These are phyloP conservation scores for Rosa persica DNA, from an alignment of 306 rosid genomes.

Conservation along the genomic window DNA sequence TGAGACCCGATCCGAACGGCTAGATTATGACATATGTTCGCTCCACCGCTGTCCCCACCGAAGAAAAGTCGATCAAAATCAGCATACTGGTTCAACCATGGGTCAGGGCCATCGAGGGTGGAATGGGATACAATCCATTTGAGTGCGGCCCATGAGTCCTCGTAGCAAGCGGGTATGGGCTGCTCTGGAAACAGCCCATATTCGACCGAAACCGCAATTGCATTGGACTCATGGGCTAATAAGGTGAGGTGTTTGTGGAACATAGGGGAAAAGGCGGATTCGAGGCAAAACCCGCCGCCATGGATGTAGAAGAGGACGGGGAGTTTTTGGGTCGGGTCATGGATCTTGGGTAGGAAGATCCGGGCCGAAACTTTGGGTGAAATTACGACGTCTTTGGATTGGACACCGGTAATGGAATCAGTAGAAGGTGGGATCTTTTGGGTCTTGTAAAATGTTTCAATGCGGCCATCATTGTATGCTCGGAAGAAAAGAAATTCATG, in stretches of 20 bases:
- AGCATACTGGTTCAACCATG: constrained; percentile 23
- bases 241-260: constrained; percentile 18
- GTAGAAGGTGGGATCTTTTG: constrained; percentile 17
- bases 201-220: constrained; percentile 14
- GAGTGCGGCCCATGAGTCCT: constrained; percentile 24
- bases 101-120: constrained; percentile 9
- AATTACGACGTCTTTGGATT: constrained; percentile 27
- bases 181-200: constrained; percentile 26
- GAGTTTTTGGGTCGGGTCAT: constrained; percentile 19
- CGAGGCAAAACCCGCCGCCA: constrained; percentile 32
- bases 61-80: constrained; percentile 21
- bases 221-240: constrained; percentile 21
- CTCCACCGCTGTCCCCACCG: constrained; percentile 32
- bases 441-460: background rate
- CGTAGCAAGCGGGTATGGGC: constrained; percentile 26
- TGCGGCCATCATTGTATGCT: constrained; percentile 26
- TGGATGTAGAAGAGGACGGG: constrained; percentile 31
- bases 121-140: constrained; percentile 21
- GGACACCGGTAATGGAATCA: constrained; percentile 10
- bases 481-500: constrained; percentile 23
- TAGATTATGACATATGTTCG: constrained; percentile 19
- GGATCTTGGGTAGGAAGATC: constrained; percentile 20
- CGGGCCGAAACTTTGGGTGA: constrained; percentile 27
- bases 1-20: background rate
- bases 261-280: constrained; percentile 3